Evolutionary conservation across 257 asterid species (phyloP), one percentile per base, ranked within the genome.

Genomic region (Agastache rugosa): DNA sequence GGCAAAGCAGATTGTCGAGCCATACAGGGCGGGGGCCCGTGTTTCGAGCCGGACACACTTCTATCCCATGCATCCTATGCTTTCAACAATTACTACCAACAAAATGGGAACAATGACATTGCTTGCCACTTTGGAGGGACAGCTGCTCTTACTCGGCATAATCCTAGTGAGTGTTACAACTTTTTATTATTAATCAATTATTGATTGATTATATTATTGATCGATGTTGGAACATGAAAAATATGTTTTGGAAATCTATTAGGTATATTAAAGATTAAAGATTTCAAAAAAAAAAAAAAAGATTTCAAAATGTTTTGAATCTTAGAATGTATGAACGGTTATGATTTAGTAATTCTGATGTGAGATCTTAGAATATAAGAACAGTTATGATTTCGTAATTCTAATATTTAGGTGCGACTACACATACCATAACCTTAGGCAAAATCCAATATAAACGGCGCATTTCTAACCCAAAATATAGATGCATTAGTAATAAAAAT

Each of bases 61-160:
- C 37, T 79, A 2, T 76, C 93, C 12, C 98, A 92, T 75, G 96
- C 98, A 6, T 90, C 97, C 0, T 90, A 63, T 67, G 97, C 98
- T 45, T 92, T 92, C 87, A 91, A 93, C 69, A 75, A 69, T 56
- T 93, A 90, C 72, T 93, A 90, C 79, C 98, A 93, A 47, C 90
- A 90, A 63, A 93, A 89, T 80, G 97, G 97, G 27, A 87, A 93
- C 75, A 66, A 77, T 56, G 91, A 85, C 45, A 74, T 90, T 69
- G 97, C 98, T 60, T 93, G 98, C 86, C 74, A 89, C 74, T 93
- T 93, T 77, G 97, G 98, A 47, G 97, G 98, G 31, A 83, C 97
- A 22, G 97, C 96, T 19, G 17, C 37, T 41, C 35, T 89, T 5
- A 90, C 90, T 34, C 83, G 22, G 41, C 69, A 22, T 41, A 82